Evolutionary conservation across 176 grass and related monocot species (phyloP), one percentile per base, ranked within the genome.

Genomic region (Oryza brachyantha): DNA sequence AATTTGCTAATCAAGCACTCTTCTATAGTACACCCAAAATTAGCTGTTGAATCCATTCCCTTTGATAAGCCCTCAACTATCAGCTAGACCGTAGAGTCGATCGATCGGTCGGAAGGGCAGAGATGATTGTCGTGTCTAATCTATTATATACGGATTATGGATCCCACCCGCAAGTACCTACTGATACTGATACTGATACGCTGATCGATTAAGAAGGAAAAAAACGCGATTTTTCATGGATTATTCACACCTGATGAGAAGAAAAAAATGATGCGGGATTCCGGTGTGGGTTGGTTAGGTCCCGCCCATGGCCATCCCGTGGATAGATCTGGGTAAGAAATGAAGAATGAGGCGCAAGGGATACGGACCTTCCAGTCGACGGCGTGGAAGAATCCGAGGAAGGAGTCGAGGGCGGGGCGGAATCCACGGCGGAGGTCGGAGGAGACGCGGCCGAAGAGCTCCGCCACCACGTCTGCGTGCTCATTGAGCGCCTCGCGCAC

Each of bases 301-400:
- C n/a, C n/a, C 7, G 3, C 9, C 48, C 16, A 52, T 52, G 3
- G 8, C 48, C 16, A 52, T 52, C 48, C 50, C 50, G 7, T 50
- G 46, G 46, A 50, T 50, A 62, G 60, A 62, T 62, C 60, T 5
- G 5, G 27, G 60, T n/a, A 1, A 21, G 21, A 8, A 22, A 9
- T 5, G 50, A 8, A 19, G 5, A 58, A 25, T 45, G 3, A 8
- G 3, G 39, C 4, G 10, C 9, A 43, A 19, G 63, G 0, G 14
- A 52, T 8, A 1, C 12, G 27, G 8, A 98, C 92, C 92, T 94
- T 94, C 95, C 95, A 98, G 80, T 98, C 83, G 58, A 98, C 83
- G 77, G 89, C 89, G 77, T 94, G 95, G 87, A 98, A 94, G 92
- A 94, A 98, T 0, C 92, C 89, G 66, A 98, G 0, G 82, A 98